Percentiles rank a stretch among this genome's conserved stretches.
Conservation (phyloP, 2,329 filamentous ascomycete species). For the Fusarium heterosporum region DNA sequence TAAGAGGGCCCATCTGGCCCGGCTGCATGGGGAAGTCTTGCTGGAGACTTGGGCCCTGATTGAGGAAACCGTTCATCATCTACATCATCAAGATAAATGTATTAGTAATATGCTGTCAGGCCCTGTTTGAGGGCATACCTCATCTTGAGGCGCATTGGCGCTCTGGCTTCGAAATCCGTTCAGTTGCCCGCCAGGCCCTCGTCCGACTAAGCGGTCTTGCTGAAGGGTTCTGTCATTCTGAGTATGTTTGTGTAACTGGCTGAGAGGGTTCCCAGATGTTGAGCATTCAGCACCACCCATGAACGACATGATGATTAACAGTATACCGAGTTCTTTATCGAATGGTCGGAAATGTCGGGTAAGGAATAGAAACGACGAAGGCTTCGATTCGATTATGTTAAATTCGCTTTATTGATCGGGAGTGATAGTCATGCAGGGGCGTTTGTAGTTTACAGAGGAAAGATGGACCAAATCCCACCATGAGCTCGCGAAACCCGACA, state of each 20-base stretch:
- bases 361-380: background rate
- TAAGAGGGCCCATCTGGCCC: conserved; percentile 59
- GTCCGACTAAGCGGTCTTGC: conserved; percentile 85
- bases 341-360: conserved; percentile 15
- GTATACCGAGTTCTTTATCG: conserved; percentile 13
- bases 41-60: conserved; percentile 74
- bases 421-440: conserved; percentile 6
- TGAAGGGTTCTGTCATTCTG: conserved; percentile 96
- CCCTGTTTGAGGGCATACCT: conserved; percentile 60
- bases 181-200: conserved; percentile 75
- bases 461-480: conserved; percentile 23
- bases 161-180: conserved; percentile 82
- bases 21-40: conserved; percentile 66
- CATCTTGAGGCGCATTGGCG: conserved; percentile 78
- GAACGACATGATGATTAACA: conserved; percentile 80
- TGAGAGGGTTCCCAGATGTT: conserved; percentile 93
- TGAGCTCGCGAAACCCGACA: conserved; percentile 28
- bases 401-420: background rate
- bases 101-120: conserved; percentile 48
- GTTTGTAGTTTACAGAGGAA: conserved; percentile 30
- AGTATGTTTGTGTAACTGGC: conserved; percentile 97
- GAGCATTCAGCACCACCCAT: conserved; percentile 96
- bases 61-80: conserved; percentile 95
- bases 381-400: conserved; percentile 8
- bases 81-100: conserved; percentile 51